Evolutionary conservation across 140 eudicot genomes (phyloP).

Genomic region (Anethum foeniculum): DNA sequence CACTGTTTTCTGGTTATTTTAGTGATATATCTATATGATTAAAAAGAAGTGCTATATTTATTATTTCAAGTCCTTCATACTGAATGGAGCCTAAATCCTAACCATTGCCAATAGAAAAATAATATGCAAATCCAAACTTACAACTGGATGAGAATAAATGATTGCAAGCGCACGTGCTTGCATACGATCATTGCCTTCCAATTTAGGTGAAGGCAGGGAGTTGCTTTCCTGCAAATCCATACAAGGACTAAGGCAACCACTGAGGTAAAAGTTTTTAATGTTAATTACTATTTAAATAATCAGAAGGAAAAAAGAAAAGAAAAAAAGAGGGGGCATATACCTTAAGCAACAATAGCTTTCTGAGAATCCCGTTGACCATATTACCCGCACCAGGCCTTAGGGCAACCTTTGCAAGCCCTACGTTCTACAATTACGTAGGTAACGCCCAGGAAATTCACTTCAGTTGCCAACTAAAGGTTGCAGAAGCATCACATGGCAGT

Average conservation of each 20-base stretch:
- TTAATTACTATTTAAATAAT: neutral
- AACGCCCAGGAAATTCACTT: slow-evolving; percentile 8
- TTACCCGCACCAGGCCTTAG: slow-evolving; percentile 98
- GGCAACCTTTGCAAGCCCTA: slow-evolving; percentile 82
- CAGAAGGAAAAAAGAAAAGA: neutral
- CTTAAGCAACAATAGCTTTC: slow-evolving; percentile 80
- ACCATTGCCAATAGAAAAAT: neutral
- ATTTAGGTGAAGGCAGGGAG: slow-evolving; percentile 65
- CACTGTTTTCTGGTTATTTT: neutral
- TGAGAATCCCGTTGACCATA: slow-evolving; percentile 88
- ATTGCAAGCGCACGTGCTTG: slow-evolving; percentile 95
- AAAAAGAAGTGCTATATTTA: neutral
- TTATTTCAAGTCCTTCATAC: neutral
- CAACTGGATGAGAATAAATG: slow-evolving; percentile 92
- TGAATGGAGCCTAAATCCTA: neutral
- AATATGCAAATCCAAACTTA: slow-evolving; percentile 32
- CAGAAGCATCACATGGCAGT: neutral
- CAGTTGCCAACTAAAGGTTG: neutral
- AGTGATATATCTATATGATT: neutral
- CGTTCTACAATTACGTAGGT: slow-evolving; percentile 52
- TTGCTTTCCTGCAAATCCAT: slow-evolving; percentile 51
- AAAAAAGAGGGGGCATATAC: slow-evolving; percentile 21
- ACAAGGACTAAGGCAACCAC: slow-evolving; percentile 12
- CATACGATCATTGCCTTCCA: slow-evolving; percentile 83
- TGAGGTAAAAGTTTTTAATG: slow-evolving; percentile 5